A percentile compares a stretch with the other conserved stretches of the same genome.
phyloP scores from a whole-genome alignment of 2,329 filamentous ascomycete species.

The Claviceps humidiphila region DNA sequence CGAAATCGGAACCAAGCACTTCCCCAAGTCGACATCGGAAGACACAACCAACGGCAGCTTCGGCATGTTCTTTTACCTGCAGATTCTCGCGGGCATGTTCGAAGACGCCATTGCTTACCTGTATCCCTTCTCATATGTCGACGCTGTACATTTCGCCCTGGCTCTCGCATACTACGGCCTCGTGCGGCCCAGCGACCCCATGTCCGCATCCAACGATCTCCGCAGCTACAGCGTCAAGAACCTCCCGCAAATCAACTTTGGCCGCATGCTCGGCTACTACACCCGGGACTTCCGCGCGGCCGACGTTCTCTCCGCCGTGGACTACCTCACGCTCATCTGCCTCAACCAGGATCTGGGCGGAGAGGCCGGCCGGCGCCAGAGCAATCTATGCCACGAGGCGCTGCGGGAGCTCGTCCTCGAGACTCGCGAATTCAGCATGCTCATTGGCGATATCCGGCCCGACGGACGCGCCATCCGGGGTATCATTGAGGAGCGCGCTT shows the following conservation, averaged over 20 bases:
- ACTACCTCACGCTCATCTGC: slow-evolving; percentile 85
- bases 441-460: slow-evolving; percentile 79
- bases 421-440: slow-evolving; percentile 84
- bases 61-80: slow-evolving; percentile 86
- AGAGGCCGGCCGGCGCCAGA: slow-evolving; percentile 62
- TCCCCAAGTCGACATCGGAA: slow-evolving; percentile 67
- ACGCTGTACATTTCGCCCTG: slow-evolving; percentile 89
- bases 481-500: slow-evolving; percentile 72
- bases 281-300: slow-evolving; percentile 91
- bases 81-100: slow-evolving; percentile 82
- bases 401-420: slow-evolving; percentile 91
- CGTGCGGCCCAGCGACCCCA: slow-evolving; percentile 72
- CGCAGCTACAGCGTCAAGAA: slow-evolving; percentile 53
- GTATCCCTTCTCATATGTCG: slow-evolving; percentile 81
- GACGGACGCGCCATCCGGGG: slow-evolving; percentile 79
- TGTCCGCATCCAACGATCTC: slow-evolving; percentile 57
- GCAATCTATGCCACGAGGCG: slow-evolving; percentile 77
- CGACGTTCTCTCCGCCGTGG: slow-evolving; percentile 76
- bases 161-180: slow-evolving; percentile 82
- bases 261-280: slow-evolving; percentile 85
- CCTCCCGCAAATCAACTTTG: slow-evolving; percentile 82
- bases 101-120: slow-evolving; percentile 87
- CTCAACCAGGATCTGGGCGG: slow-evolving; percentile 75
- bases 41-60: slow-evolving; percentile 62
- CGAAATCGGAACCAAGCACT: slow-evolving; percentile 85